A percentile compares a stretch with the other conserved stretches of the same genome.
These are phyloP conservation scores for Closterium sp. DNA, from an alignment of 139 green algal species.

Conservation along the genomic window DNA sequence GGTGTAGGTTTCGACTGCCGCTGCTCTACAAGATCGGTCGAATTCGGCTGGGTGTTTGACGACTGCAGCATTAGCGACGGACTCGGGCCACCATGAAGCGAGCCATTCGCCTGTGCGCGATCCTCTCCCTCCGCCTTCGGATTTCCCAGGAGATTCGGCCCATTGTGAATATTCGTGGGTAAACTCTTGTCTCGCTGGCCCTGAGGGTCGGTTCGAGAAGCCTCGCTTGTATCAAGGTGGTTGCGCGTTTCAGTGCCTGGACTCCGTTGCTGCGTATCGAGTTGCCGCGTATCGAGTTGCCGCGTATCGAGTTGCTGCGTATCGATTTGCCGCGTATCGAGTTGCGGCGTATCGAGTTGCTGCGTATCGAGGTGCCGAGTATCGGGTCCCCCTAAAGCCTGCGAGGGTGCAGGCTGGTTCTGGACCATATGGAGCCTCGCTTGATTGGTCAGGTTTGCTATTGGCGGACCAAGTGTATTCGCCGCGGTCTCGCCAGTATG, in stretches of 20 bases:
- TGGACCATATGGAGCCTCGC: not conserved
- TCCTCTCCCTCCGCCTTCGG: not conserved
- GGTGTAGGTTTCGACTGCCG: not conserved
- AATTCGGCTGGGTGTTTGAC: not conserved
- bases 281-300: too few species aligned
- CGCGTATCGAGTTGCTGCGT: too few species aligned
- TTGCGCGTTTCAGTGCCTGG: not conserved
- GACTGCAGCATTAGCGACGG: not conserved
- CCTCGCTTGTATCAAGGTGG: not conserved
- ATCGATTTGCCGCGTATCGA: too few species aligned
- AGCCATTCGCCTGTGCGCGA: not conserved
- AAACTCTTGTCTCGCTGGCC: not conserved
- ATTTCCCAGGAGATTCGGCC: not conserved
- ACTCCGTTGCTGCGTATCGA: not conserved
- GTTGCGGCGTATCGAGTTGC: too few species aligned
- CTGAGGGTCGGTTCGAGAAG: not conserved
- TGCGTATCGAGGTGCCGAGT: too few species aligned
- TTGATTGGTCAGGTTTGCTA: not conserved
- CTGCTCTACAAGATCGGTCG: not conserved
- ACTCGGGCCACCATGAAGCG: not conserved
- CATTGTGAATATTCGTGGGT: not conserved
- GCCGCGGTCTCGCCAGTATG: not conserved
- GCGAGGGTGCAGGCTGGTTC: not conserved
- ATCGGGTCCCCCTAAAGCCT: not conserved
- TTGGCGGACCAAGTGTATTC: not conserved